phyloP scores from a whole-genome alignment of 805 yeast species.

The Kluyveromyces dobzhanskii region DNA sequence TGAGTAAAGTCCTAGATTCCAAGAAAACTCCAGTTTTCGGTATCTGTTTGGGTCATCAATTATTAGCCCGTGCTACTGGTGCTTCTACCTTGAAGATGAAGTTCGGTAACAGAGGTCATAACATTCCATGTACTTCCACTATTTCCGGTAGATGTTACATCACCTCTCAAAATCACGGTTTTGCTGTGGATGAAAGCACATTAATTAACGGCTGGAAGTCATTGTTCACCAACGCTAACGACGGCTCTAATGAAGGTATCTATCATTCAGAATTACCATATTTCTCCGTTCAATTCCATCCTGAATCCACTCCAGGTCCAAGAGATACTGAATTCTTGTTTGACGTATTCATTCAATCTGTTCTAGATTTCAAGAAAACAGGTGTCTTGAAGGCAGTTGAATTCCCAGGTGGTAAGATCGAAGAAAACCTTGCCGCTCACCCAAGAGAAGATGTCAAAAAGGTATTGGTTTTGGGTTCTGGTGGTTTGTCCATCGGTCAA shows the following conservation, averaged over 20 bases:
- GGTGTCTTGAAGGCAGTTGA: conserved; percentile 55
- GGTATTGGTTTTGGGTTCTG: conserved; percentile 91
- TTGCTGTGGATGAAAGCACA: conserved; percentile 81
- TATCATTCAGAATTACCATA: conserved; percentile 80
- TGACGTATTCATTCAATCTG: conserved; percentile 83
- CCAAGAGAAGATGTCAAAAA: conserved; percentile 83
- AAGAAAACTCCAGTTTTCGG: conserved; percentile 89
- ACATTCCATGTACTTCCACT: conserved; percentile 88
- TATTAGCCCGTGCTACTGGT: conserved; percentile 90
- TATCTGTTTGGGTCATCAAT: conserved; percentile 97
- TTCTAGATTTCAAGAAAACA: conserved; percentile 52
- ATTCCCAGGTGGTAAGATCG: conserved; percentile 84
- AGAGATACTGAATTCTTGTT: conserved; percentile 96
- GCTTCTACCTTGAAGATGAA: conserved; percentile 87
- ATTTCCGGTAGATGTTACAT: conserved; percentile 94
- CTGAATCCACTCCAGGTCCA: conserved; percentile 99
- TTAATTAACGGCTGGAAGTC: conserved; percentile 82
- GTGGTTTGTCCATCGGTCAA: conserved; percentile 97
- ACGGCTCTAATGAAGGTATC: conserved; percentile 97
- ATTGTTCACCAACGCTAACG: conserved; percentile 91
- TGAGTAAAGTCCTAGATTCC: conserved; percentile 48
- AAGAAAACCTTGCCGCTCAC: conserved; percentile 63
- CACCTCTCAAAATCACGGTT: conserved; percentile 98
- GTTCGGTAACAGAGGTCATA: conserved; percentile 99
- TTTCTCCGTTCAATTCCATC: conserved; percentile 98